phyloP scores from a whole-genome alignment of 176 grass and related monocot species.

The Aegilops sharonensis region DNA sequence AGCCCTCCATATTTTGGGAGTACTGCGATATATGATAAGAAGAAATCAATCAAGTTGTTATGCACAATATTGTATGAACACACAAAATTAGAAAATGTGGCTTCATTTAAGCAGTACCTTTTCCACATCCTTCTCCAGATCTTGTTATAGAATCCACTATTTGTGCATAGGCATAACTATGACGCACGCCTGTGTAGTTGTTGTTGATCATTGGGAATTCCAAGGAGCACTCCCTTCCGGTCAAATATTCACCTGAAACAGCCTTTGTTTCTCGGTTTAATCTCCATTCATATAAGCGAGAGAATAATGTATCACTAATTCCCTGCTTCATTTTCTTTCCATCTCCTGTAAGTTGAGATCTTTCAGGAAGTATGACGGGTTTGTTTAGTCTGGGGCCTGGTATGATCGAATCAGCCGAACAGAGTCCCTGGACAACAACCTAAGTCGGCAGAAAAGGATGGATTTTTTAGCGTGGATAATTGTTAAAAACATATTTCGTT shows the following conservation, averaged over 20 bases:
- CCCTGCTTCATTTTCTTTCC: background rate
- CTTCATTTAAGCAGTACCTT: slow-evolving; percentile 19
- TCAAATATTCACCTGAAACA: slow-evolving; percentile 36
- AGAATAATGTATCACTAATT: background rate
- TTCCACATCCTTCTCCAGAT: background rate
- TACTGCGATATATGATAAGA: slow-evolving; percentile 11
- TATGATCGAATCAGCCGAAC: slow-evolving; percentile 39
- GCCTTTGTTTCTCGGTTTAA: slow-evolving; percentile 39
- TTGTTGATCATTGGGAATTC: slow-evolving; percentile 51
- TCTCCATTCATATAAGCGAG: slow-evolving; percentile 44
- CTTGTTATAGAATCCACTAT: slow-evolving; percentile 34
- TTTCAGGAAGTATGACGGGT: background rate
- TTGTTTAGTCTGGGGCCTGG: slow-evolving; percentile 31
- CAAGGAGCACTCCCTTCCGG: slow-evolving; percentile 29
- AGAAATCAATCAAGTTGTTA: background rate
- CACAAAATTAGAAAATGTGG: background rate
- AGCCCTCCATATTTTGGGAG: slow-evolving; percentile 40
- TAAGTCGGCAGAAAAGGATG: background rate
- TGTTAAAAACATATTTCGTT: background rate
- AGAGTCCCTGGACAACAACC: slow-evolving; percentile 38
- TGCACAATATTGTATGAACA: background rate
- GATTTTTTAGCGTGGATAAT: background rate
- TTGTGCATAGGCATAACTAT: slow-evolving; percentile 51
- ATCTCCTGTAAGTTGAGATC: background rate
- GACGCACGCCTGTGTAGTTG: slow-evolving; percentile 28